Evolutionary conservation across 192 early-diverging fungal genomes (phyloP).

Genomic region (Jimgerdemannia lactiflua): DNA sequence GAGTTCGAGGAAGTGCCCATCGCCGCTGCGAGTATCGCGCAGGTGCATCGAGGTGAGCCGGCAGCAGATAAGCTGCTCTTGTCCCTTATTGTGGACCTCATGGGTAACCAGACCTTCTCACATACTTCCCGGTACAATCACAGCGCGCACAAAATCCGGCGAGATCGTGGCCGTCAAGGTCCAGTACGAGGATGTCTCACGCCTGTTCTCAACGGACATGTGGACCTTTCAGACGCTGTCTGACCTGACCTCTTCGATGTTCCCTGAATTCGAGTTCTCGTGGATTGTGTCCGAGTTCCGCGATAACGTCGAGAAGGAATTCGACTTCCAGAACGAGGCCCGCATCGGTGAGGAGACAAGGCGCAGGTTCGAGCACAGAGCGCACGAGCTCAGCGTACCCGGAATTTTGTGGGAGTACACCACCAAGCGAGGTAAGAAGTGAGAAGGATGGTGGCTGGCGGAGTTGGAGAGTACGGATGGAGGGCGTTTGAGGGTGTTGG

Average conservation of each 20-base stretch:
- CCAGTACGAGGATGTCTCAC: slow-evolving; percentile 43
- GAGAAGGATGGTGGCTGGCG: not conserved
- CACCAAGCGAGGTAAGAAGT: slow-evolving; percentile 2
- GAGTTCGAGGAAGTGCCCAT: slow-evolving; percentile 44
- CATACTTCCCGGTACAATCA: not conserved
- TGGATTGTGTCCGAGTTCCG: slow-evolving; percentile 48
- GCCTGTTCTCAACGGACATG: slow-evolving; percentile 41
- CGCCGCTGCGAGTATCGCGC: slow-evolving; percentile 46
- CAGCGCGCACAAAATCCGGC: slow-evolving; percentile 43
- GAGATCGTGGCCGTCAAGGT: slow-evolving; percentile 41
- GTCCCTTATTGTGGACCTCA: not conserved
- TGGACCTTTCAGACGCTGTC: slow-evolving; percentile 49
- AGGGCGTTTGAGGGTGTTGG: no score
- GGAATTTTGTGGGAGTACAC: slow-evolving; percentile 44
- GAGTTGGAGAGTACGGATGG: not conserved
- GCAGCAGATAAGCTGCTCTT: not conserved
- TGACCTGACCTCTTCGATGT: slow-evolving; percentile 33
- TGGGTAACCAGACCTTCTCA: not conserved
- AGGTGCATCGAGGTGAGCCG: slow-evolving; percentile 40
- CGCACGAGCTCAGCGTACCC: slow-evolving; percentile 35
- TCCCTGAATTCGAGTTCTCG: slow-evolving; percentile 44
- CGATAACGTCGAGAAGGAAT: slow-evolving; percentile 42
- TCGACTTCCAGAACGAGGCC: slow-evolving; percentile 44
- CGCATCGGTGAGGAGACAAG: slow-evolving; percentile 43
- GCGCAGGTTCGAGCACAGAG: slow-evolving; percentile 39